Percentiles rank a stretch among this genome's conserved stretches.
These are phyloP conservation scores for Phytopythium delawarense DNA, from an alignment of 352 stramenopile species.

Conservation along the genomic window DNA sequence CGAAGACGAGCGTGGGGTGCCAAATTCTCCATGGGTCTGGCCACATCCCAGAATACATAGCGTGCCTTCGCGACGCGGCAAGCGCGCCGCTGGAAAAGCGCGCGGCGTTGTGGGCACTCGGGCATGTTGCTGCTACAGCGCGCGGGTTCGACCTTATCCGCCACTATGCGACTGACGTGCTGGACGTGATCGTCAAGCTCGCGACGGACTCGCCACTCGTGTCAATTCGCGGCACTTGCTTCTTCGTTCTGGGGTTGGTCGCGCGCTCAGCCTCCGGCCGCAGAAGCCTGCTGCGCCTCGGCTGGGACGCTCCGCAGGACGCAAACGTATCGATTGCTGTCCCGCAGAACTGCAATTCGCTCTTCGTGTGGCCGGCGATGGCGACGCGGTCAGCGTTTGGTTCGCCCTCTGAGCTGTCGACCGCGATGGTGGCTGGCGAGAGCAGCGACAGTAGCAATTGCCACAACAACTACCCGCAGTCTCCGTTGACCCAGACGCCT, in stretches of 20 bases:
- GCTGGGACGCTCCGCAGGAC: conserved; percentile 75
- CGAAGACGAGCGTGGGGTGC: conserved; percentile 78
- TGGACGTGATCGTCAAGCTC: conserved; percentile 86
- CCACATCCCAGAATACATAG: conserved; percentile 82
- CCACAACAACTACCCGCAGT: conserved; percentile 8
- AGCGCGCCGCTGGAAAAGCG: conserved; percentile 83
- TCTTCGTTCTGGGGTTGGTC: conserved; percentile 81
- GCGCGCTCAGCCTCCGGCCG: conserved; percentile 58
- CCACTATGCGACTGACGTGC: conserved; percentile 75
- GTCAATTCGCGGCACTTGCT: conserved; percentile 83
- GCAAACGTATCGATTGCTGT: conserved; percentile 74
- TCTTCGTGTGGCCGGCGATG: conserved; percentile 75
- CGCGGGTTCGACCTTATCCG: conserved; percentile 79
- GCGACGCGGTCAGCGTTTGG: neutral
- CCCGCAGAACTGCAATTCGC: conserved; percentile 68
- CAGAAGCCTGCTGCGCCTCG: conserved; percentile 61
- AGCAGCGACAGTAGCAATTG: neutral
- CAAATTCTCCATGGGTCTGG: conserved; percentile 76
- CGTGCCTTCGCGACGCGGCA: conserved; percentile 71
- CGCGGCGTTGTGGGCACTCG: conserved; percentile 80
- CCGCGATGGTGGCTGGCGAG: neutral
- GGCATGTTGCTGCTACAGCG: conserved; percentile 75
- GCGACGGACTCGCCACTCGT: conserved; percentile 78
- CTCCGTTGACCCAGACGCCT: conserved; percentile 56
- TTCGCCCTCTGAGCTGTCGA: neutral